Conservation (phyloP, 1,284 basidiomycete genomes). For the Fistulinella cinereoalba region DNA sequence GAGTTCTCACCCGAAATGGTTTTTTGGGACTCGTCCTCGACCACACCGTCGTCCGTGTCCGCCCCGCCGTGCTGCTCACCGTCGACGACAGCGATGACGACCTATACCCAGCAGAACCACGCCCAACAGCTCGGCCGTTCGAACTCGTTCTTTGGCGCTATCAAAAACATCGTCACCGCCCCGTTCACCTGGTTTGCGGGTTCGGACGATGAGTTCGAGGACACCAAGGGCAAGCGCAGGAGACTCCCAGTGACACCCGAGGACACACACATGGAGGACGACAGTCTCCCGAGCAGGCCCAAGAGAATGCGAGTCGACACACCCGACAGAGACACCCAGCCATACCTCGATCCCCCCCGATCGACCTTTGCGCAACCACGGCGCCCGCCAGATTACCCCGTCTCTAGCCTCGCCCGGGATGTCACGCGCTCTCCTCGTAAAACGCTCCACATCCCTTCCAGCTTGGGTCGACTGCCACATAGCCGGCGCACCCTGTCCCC, state of each 20-base stretch:
- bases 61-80: slow-evolving; percentile 11
- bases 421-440: slow-evolving; percentile 28
- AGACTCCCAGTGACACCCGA: slow-evolving; percentile 36
- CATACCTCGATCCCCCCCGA: slow-evolving; percentile 56
- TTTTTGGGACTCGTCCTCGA: slow-evolving; percentile 18
- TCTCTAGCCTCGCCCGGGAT: slow-evolving; percentile 9
- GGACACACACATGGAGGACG: slow-evolving; percentile 31
- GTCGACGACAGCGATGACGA: slow-evolving; percentile 30
- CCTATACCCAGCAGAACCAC: slow-evolving; percentile 31
- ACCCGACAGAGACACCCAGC: slow-evolving; percentile 36
- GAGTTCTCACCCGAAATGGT: background rate
- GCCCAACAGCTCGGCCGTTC: slow-evolving; percentile 39
- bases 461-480: slow-evolving; percentile 30
- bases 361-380: slow-evolving; percentile 40
- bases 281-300: slow-evolving; percentile 29
- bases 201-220: slow-evolving; percentile 47
- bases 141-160: slow-evolving; percentile 51
- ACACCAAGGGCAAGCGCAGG: slow-evolving; percentile 49
- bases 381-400: slow-evolving; percentile 9
- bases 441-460: slow-evolving; percentile 26
- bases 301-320: slow-evolving; percentile 59
- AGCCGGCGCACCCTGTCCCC: slow-evolving; percentile 44
- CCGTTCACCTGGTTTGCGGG: slow-evolving; percentile 58
- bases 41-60: slow-evolving; percentile 17
- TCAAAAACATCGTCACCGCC: slow-evolving; percentile 64